Evolutionary conservation across 148 eudicot genomes (phyloP), one percentile per base, ranked within the genome.

Genomic region (Camellia granthamiana): DNA sequence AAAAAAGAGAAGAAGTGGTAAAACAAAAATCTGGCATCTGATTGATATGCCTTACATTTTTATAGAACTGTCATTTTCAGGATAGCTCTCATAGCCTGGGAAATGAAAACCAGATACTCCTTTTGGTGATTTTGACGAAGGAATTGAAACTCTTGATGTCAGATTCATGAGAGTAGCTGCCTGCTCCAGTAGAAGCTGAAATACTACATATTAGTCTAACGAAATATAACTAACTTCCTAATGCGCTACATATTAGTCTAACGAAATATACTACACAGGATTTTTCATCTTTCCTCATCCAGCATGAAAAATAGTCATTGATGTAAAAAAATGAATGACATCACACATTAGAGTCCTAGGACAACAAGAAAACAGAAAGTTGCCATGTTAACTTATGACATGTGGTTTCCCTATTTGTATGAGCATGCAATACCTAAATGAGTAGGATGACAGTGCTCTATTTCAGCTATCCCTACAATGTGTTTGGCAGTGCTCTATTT

Each of bases 161-260:
- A 92, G 83, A 81, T 92, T 97, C 87, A 94, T 86, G 84, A 90
- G 90, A 72, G 86, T 85, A 84, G 99, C 99, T 82, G 98, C 99
- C 86, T 97, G 99, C 85, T 97, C 99, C 8, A 97, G 99, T 76
- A 92, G 92, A 84, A 94, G 95, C 99, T 97, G 93, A 84, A 80
- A 82, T 58, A 75, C 79, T 54, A 47, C 73, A 65, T 43, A 74
- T 89, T 77, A 85, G 83, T 82, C 67, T 18, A 19, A 79, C 54
- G 19, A 59, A 73, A 43, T 41, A 82, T 7, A 69, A 70, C 23
- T 13, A 23, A 21, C 47, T 63, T 43, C 44, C 21, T 42, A 23
- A 69, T 13, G 42, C 56, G 60, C 21, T 69, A 80, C 51, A n/a
- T n/a, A 78, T n/a, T n/a, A n/a, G n/a, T n/a, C n/a, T n/a, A n/a